Evolutionary conservation across 1,284 basidiomycete genomes (phyloP).

Genomic region (Xerocomus cyaneibrunnescens): DNA sequence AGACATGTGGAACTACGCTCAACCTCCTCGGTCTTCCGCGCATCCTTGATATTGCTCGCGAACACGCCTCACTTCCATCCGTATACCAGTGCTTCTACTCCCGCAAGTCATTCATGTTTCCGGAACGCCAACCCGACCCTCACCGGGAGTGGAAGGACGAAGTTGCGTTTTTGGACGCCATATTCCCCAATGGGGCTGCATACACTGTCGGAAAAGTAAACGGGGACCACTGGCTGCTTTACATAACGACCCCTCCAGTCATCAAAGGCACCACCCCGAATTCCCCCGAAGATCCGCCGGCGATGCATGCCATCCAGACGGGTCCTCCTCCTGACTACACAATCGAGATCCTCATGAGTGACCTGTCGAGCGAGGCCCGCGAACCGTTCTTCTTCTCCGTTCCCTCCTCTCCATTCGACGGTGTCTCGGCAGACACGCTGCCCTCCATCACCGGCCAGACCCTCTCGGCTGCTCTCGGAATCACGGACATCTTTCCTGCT

Average conservation of each 20-base stretch:
- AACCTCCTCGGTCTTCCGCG: slow-evolving; percentile 93
- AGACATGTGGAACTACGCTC: slow-evolving; percentile 98
- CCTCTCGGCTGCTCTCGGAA: slow-evolving; percentile 77
- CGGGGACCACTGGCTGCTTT: slow-evolving; percentile 98
- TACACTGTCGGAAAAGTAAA: slow-evolving; percentile 99
- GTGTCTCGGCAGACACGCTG: slow-evolving; percentile 34
- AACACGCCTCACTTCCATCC: slow-evolving; percentile 70
- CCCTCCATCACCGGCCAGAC: slow-evolving; percentile 66
- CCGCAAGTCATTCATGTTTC: slow-evolving; percentile 99
- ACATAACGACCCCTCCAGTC: slow-evolving; percentile 71
- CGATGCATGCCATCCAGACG: slow-evolving; percentile 16
- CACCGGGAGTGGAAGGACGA: slow-evolving; percentile 96
- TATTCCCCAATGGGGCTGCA: slow-evolving; percentile 86
- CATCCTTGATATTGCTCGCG: slow-evolving; percentile 87
- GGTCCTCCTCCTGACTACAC: slow-evolving; percentile 73
- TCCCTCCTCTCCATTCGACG: slow-evolving; percentile 34
- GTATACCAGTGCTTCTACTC: slow-evolving; percentile 96
- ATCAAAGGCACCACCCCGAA: slow-evolving; percentile 28
- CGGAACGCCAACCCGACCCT: slow-evolving; percentile 91
- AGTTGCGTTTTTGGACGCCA: slow-evolving; percentile 86
- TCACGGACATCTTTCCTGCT: slow-evolving; percentile 79
- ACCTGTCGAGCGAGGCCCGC: slow-evolving; percentile 77
- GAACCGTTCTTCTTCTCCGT: slow-evolving; percentile 74
- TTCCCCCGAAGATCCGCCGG: slow-evolving; percentile 16
- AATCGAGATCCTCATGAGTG: slow-evolving; percentile 98